Evolutionary conservation across 306 rosid genomes (phyloP), one percentile per base, ranked within the genome.

Genomic region (Casuarina equisetifolia): DNA sequence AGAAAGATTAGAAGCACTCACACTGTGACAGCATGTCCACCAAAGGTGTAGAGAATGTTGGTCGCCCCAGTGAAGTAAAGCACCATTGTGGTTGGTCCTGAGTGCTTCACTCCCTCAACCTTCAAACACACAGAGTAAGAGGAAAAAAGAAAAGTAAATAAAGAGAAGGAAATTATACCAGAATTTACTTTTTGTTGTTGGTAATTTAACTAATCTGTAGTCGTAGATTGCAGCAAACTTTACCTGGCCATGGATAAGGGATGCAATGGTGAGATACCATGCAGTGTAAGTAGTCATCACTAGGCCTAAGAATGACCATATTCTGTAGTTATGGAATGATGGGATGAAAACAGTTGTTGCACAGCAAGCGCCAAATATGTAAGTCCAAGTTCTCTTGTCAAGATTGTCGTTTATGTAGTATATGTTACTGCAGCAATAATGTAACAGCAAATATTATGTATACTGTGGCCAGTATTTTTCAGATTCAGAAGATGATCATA

Each of bases 11-110:
- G 2, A 49, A 85, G 48, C 79, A 48, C 93, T 88, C 72, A 92
- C 98, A 95, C 97, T 80, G 98, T 95, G 51, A 95, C 98, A 70
- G 98, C 98, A 84, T 95, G 97, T 76, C 98, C 98, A 76, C 98
- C 98, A 53, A 94, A 94, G 59, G 98, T 94, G 81, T 94, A 94
- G 74, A 94, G 97, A 91, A 94, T 92, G 89, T 94, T 94, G 82
- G 98, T 94, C 44, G 97, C 98, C 61, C 98, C 97, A 25, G 98
- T 92, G 69, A 95, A 95, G 88, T 95, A 95, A 73, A 95, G 96
- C 82, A 92, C 97, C 93, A 92, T 76, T 70, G 83, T 92, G 72
- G 91, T 66, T 63, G 98, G 97, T 4, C 93, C 98, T 13, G 98
- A 92, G 89, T 95, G 97, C 80, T 82, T 92, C 93, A 95, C 98